phyloP scores from a whole-genome alignment of 140 eudicot genomes.

The Erigeron philadelphicus region DNA sequence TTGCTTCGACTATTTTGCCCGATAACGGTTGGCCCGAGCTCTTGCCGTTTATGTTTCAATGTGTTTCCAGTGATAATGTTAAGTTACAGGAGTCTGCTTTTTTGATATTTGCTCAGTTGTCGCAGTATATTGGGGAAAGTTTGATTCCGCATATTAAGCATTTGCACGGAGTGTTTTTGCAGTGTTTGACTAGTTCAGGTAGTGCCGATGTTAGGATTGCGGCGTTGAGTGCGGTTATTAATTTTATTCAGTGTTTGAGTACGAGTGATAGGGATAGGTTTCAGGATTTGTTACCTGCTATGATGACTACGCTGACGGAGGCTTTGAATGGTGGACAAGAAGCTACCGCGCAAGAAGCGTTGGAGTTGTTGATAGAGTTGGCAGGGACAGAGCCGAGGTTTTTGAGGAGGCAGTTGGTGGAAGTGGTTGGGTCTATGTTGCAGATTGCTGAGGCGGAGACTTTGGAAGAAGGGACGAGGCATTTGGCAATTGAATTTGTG shows the following conservation, averaged over 20 bases:
- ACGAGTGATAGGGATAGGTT: constrained; percentile 84
- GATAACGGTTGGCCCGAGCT: constrained; percentile 78
- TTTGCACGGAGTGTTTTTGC: constrained; percentile 67
- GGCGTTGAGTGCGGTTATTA: constrained; percentile 77
- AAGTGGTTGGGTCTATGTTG: constrained; percentile 94
- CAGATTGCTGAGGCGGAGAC: constrained; percentile 93
- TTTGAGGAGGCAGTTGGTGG: constrained; percentile 86
- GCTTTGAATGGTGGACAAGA: constrained; percentile 79
- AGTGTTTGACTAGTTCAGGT: constrained; percentile 51
- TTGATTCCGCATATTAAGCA: constrained; percentile 56
- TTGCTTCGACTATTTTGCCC: constrained; percentile 65
- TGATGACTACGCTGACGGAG: constrained; percentile 93
- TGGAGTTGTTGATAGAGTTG: constrained; percentile 87
- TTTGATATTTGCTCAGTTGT: constrained; percentile 74
- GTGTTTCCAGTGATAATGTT: constrained; percentile 54
- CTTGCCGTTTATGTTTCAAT: constrained; percentile 90
- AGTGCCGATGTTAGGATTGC: constrained; percentile 79
- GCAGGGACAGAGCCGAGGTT: constrained; percentile 99
- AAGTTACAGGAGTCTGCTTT: constrained; percentile 83
- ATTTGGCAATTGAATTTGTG: constrained; percentile 86
- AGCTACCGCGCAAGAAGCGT: constrained; percentile 93
- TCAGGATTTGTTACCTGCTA: constrained; percentile 87
- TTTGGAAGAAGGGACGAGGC: constrained; percentile 88
- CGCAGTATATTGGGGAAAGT: constrained; percentile 78
- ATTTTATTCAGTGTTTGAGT: constrained; percentile 80